These are phyloP conservation scores for Taphrina deformans DNA, from an alignment of 1,139 yeast species.

Conservation along the genomic window DNA sequence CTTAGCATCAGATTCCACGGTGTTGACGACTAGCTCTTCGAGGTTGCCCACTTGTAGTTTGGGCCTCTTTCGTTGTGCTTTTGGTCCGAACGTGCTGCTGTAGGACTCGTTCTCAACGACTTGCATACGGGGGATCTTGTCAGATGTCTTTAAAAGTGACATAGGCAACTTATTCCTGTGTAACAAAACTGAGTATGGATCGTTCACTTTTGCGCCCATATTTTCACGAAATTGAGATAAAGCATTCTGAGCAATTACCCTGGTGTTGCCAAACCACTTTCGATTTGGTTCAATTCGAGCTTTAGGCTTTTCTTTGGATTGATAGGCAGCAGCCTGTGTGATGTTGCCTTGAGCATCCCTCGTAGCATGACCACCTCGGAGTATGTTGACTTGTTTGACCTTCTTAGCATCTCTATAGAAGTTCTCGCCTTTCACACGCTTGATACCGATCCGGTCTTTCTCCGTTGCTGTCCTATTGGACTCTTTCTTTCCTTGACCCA, in stretches of 20 bases:
- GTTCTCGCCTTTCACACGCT: constrained; percentile 94
- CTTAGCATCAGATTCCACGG: constrained; percentile 59
- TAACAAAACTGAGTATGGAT: constrained; percentile 82
- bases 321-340: constrained; percentile 81
- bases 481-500: constrained; percentile 95
- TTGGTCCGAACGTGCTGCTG: constrained; percentile 85
- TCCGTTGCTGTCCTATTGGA: constrained; percentile 64
- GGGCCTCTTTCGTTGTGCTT: constrained; percentile 85
- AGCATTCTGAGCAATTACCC: constrained; percentile 97
- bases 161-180: constrained; percentile 91
- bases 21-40: constrained; percentile 70
- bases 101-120: constrained; percentile 87
- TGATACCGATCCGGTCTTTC: constrained; percentile 69
- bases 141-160: constrained; percentile 80
- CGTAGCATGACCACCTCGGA: constrained; percentile 83
- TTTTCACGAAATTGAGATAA: constrained; percentile 91
- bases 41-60: constrained; percentile 72
- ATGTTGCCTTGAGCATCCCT: constrained; percentile 87
- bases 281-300: constrained; percentile 96
- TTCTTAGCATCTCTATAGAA: constrained; percentile 90
- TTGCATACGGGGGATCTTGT: constrained; percentile 60
- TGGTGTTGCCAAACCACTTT: constrained; percentile 96
- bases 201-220: constrained; percentile 80
- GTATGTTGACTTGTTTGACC: constrained; percentile 87
- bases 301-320: constrained; percentile 80